Evolutionary conservation across 2,329 filamentous ascomycete genomes (phyloP).

Genomic region (Aspergillus sp.): DNA sequence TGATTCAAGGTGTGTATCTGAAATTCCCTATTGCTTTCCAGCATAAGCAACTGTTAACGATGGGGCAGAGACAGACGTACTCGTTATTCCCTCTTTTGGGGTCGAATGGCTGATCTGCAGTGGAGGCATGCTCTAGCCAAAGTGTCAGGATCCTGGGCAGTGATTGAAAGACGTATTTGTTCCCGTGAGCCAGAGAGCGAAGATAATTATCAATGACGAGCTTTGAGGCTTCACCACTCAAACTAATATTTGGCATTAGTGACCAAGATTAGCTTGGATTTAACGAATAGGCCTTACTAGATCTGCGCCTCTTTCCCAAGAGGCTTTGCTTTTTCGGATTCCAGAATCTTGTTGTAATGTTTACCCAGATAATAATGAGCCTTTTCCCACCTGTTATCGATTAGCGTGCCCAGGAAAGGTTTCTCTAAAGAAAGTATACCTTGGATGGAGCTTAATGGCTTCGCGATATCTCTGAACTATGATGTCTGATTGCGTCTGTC

Average conservation of each 20-base stretch:
- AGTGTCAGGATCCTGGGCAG: slow-evolving; percentile 87
- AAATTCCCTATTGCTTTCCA: slow-evolving; percentile 37
- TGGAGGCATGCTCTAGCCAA: slow-evolving; percentile 87
- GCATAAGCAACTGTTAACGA: not conserved
- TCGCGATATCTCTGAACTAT: slow-evolving; percentile 80
- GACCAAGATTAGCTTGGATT: not conserved
- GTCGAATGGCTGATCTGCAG: slow-evolving; percentile 62
- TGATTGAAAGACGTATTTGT: slow-evolving; percentile 95
- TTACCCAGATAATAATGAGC: slow-evolving; percentile 95
- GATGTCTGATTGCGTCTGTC: slow-evolving; percentile 81
- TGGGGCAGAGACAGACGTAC: slow-evolving; percentile 25
- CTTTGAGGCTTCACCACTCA: slow-evolving; percentile 80
- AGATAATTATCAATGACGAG: slow-evolving; percentile 93
- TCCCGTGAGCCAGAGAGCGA: slow-evolving; percentile 80
- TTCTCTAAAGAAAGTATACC: slow-evolving; percentile 15
- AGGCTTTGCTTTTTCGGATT: slow-evolving; percentile 78
- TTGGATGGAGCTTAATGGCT: slow-evolving; percentile 53
- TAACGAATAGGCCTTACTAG: slow-evolving; percentile 46
- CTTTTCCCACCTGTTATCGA: slow-evolving; percentile 76
- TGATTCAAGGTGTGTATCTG: slow-evolving; percentile 48
- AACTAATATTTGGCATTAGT: slow-evolving; percentile 32
- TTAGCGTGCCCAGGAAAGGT: slow-evolving; percentile 4
- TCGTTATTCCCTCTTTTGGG: slow-evolving; percentile 48
- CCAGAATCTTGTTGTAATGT: slow-evolving; percentile 94
- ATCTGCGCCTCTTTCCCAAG: slow-evolving; percentile 73